Base-by-base conservation (phyloP, 768 basidiomycete genomes). In the Glaciozyma martinii region DNA sequence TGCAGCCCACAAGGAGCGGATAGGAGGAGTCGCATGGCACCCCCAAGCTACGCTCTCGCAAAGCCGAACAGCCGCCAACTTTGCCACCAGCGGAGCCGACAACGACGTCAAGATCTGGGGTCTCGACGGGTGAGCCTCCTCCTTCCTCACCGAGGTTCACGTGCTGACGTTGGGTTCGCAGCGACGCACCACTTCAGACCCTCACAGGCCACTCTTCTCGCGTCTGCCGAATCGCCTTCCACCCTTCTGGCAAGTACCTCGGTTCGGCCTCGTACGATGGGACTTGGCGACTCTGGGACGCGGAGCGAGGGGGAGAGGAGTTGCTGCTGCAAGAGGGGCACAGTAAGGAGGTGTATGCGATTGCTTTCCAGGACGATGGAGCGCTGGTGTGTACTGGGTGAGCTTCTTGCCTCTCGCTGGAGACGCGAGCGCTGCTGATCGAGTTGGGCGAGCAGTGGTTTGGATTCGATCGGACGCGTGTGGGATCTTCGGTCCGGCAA, bases 21-120 rank as follows among this genome's bases (percentile, higher is more conserved):
- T 98, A 33, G 91, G 95, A 57, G 95, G 95, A 25, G 86, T 97
- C 53, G 92, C 93, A 46, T 99, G 95, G 95, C 93, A 99, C 79
- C 95, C 95, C 1, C 80, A 85, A 72, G 93, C 94, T 23, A 95
- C 93, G 1, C 73, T 93, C 19, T 71, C 74, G 76, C 85, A 56
- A 84, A 86, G 75, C 75, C 80, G 60, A 77, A 82, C 74, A 79
- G 83, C 67, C 1, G 86, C 89, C 19, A 97, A 95, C 75, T 80
- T 99, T 58, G 93, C 84, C 4, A 94, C 90, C 66, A 90, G 92
- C 46, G 94, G 87, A 8, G 92, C 87, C 19, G 95, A 99, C 75
- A 84, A 83, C 56, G 83, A 80, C 68, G 82, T 98, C 56, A 84
- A 89, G 74, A 78, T 98, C 19, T 99, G 94, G 93, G 89, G 89